A percentile compares a stretch with the other conserved stretches of the same genome.
These are phyloP conservation scores for Cercospora citrullina DNA, from an alignment of 2,329 filamentous ascomycete genomes.

Conservation along the genomic window DNA sequence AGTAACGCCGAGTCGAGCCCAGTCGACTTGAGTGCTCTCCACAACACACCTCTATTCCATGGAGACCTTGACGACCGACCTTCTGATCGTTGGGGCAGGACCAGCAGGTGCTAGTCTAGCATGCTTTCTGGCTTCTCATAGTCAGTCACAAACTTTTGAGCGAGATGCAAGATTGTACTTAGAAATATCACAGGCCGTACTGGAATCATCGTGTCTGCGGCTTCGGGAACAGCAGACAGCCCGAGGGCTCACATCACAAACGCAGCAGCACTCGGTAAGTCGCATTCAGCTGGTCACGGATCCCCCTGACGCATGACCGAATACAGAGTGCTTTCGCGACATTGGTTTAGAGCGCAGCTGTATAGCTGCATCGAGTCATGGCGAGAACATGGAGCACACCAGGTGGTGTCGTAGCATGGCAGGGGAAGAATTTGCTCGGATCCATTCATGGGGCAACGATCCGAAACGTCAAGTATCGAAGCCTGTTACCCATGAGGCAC, in stretches of 20 bases:
- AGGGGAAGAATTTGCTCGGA: slow-evolving; percentile 47
- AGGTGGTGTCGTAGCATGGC: slow-evolving; percentile 49
- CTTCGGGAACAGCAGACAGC: slow-evolving; percentile 54
- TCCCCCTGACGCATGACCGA: too few species aligned
- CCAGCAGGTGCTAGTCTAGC: slow-evolving; percentile 38
- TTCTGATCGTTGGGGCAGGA: slow-evolving; percentile 38
- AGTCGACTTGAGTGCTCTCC: too few species aligned
- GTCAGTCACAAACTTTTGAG: slow-evolving; percentile 41
- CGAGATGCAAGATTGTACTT: too few species aligned
- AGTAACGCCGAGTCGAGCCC: too few species aligned
- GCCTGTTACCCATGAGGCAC: too few species aligned
- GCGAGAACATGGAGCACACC: slow-evolving; percentile 43
- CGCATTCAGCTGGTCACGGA: too few species aligned
- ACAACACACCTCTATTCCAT: too few species aligned
- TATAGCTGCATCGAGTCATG: slow-evolving; percentile 36
- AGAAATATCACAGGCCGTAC: slow-evolving; percentile 35
- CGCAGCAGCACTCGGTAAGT: slow-evolving; percentile 47
- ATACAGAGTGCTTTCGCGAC: slow-evolving; percentile 48
- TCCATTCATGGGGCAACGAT: slow-evolving; percentile 47
- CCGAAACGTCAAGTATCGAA: slow-evolving; percentile 36
- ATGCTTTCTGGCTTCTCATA: slow-evolving; percentile 37
- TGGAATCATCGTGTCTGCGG: slow-evolving; percentile 56
- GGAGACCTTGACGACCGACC: slow-evolving; percentile 24
- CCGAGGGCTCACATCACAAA: slow-evolving; percentile 63
- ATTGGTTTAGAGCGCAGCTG: slow-evolving; percentile 46